Conservation (phyloP, 2,329 filamentous ascomycete species). For the Xylaria sp. region DNA sequence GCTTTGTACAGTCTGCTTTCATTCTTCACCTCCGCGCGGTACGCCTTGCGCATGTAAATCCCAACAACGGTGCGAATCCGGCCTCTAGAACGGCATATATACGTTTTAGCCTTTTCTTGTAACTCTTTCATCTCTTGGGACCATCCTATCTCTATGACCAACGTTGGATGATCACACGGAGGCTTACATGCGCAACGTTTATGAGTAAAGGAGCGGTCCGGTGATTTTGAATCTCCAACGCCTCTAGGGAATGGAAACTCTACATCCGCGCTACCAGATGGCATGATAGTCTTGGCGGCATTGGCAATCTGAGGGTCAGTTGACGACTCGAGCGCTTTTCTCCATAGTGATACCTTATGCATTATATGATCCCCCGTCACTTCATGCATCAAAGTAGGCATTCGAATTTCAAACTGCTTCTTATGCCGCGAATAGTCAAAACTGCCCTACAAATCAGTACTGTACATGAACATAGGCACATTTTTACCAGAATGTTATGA, state of each 20-base stretch:
- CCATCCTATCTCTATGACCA: neutral
- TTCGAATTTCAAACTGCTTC: constrained; percentile 21
- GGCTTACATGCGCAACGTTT: neutral
- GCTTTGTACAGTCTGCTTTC: neutral
- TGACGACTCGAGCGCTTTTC: constrained; percentile 5
- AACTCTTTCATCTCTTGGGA: neutral
- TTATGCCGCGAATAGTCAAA: constrained; percentile 23
- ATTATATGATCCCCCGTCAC: constrained; percentile 13
- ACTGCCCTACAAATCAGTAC: constrained; percentile 5
- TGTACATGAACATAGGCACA: neutral
- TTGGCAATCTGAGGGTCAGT: neutral
- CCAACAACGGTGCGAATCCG: constrained; percentile 4
- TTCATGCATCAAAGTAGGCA: constrained; percentile 25
- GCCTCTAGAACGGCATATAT: constrained; percentile 5
- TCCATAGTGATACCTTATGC: neutral
- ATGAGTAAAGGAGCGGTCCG: neutral
- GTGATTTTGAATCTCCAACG: constrained; percentile 6
- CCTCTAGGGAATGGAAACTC: constrained; percentile 11
- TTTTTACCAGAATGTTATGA: neutral
- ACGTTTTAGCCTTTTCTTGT: constrained; percentile 6
- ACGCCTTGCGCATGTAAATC: neutral
- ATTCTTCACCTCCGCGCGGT: constrained; percentile 5
- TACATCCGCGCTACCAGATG: neutral
- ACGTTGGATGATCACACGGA: neutral
- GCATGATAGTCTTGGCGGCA: constrained; percentile 5